Evolutionary conservation across 371 early-diverging fungal genomes (phyloP).

Genomic region (Zychaea mexicana): DNA sequence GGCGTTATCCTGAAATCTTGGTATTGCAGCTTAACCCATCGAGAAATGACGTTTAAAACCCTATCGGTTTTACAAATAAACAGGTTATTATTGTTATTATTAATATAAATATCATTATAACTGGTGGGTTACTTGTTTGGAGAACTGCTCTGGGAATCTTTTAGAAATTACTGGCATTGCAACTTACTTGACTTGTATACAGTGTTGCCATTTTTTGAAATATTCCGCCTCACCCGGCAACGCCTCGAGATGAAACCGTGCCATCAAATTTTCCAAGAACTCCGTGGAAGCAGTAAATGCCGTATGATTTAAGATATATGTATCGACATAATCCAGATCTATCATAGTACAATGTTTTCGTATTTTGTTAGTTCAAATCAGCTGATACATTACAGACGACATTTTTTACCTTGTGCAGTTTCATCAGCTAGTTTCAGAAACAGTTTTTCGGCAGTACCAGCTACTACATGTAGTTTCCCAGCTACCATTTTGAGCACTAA

Average conservation of each 20-base stretch:
- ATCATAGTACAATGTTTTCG: neutral
- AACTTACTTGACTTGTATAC: constrained; percentile 66
- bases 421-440: constrained; percentile 69
- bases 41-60: constrained; percentile 59
- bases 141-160: no score
- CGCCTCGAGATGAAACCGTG: constrained; percentile 59
- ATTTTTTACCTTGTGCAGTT: constrained; percentile 54
- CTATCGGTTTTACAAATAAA: constrained; percentile 34
- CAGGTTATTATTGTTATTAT: neutral
- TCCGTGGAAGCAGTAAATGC: constrained; percentile 62
- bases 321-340: constrained; percentile 70
- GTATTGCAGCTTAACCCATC: constrained; percentile 71
- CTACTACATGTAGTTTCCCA: constrained; percentile 58
- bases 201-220: constrained; percentile 62
- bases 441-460: constrained; percentile 63
- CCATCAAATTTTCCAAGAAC: constrained; percentile 59
- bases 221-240: constrained; percentile 52
- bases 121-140: no score
- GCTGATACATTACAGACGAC: no score
- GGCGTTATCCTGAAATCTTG: constrained; percentile 59
- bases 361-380: no score
- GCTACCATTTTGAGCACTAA: constrained; percentile 23
- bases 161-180: neutral
- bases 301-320: constrained; percentile 57
- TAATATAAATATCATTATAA: no score